Base-by-base conservation (phyloP, 208 protist genomes). In the Leishmania lainsoni region DNA sequence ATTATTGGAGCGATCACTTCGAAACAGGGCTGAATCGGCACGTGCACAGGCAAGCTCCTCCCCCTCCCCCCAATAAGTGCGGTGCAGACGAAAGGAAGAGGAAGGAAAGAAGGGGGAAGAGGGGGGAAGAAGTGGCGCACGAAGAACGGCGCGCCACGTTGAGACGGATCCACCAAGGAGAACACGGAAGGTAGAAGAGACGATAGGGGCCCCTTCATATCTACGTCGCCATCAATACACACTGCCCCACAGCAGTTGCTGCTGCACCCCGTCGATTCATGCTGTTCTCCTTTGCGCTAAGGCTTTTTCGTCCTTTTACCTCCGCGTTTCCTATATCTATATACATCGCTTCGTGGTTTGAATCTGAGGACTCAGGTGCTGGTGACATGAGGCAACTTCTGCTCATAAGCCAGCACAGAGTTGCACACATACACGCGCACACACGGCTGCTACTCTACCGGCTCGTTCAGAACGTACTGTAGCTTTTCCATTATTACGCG, bases 401-500 rank as follows among this genome's bases (percentile, higher is more conserved):
- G 20, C 12, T 35, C 65, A 39, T 16, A 12, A 22, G 12, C 66
- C 66, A 48, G 39, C 4, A 5, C 63, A 71, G 39, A 2, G 45
- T 56, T 26, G 48, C 70, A 56, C 48, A 39, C 48, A 29, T 16
- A 12, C 16, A 32, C 26, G 20, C 70, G 6, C 26, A 58, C 26
- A 59, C 29, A 39, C 26, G 68, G 54, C 39, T 74, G 22, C 56
- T 39, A 61, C 35, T 65, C 59, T 14, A 69, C 74, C 17, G 61
- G 61, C 48, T 81, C 35, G 74, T 84, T 78, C 29, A 94, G 75
- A 4, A 94, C 49, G 77, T 63, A 83, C 56, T 85, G 78, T 68
- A 95, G 61, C 75, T 92, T 93, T 56, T 93, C 84, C 73, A 92
- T 85, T 0, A 87, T 80, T 16, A 75, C 75, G 5, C 83, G 79